Percentiles rank a stretch among this genome's conserved stretches.
Conservation (phyloP, 139 green algal species). For the Coccomyxa sp. region DNA sequence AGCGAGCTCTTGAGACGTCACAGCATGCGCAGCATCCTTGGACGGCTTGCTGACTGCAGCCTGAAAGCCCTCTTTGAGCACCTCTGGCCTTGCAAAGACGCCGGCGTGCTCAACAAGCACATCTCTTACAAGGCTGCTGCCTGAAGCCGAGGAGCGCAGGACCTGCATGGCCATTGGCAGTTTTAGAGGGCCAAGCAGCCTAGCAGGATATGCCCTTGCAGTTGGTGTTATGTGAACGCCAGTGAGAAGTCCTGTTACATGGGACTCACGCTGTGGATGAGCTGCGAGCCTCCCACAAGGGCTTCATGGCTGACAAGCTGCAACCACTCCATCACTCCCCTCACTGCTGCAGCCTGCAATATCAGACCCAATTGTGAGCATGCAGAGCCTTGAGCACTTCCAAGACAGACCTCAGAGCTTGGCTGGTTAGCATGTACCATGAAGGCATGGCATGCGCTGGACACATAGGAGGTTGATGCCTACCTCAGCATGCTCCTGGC, state of each 20-base stretch:
- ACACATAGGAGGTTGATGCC: too few relatives aligned
- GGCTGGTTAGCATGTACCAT: too few relatives aligned
- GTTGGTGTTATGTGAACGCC: neutral
- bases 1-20: neutral
- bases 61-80: neutral
- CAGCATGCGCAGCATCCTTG: neutral
- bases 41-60: neutral
- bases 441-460: too few relatives aligned
- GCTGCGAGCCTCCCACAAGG: too few relatives aligned
- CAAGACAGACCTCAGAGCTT: too few relatives aligned
- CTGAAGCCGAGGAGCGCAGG: neutral
- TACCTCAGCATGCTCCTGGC: too few relatives aligned
- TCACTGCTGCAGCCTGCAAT: too few relatives aligned
- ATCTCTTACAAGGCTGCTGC: neutral
- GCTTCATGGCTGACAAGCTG: too few relatives aligned
- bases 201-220: neutral
- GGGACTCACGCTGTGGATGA: too few relatives aligned
- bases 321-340: too few relatives aligned
- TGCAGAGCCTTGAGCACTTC: too few relatives aligned
- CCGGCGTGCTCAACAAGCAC: neutral
- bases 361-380: too few relatives aligned
- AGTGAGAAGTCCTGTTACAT: neutral
- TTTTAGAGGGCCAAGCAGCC: neutral
- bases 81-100: neutral
- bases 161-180: neutral